These are phyloP conservation scores for Trichoderma harzianum DNA, from an alignment of 2,329 filamentous ascomycete species.

Conservation along the genomic window DNA sequence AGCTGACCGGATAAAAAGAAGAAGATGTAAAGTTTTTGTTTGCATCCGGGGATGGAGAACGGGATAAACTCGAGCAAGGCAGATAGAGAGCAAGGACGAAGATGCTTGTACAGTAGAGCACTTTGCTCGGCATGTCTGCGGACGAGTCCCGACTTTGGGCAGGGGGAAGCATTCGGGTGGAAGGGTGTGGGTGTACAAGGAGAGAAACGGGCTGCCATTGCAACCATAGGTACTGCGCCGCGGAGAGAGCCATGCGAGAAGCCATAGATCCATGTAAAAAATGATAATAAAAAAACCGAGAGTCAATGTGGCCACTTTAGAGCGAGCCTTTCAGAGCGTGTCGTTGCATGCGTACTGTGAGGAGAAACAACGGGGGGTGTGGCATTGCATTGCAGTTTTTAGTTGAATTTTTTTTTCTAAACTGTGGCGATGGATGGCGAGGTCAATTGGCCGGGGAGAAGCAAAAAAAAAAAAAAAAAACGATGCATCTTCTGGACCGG, in stretches of 20 bases:
- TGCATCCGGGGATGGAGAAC: too few relatives aligned
- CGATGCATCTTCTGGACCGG: not conserved
- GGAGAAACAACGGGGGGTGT: not conserved
- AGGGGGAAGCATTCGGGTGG: not conserved
- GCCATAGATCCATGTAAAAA: not conserved
- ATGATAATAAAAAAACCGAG: not conserved
- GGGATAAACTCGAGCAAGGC: not conserved
- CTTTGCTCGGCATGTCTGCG: not conserved
- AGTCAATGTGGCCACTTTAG: not conserved
- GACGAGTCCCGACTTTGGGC: not conserved
- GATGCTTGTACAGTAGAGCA: not conserved
- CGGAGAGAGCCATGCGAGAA: not conserved
- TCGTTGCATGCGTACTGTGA: slow-evolving; percentile 1
- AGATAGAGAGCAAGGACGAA: not conserved
- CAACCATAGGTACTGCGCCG: not conserved
- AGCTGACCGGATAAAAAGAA: not conserved
- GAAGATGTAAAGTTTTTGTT: not conserved
- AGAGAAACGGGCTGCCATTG: not conserved
- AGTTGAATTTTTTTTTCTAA: not conserved
- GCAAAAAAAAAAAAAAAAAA: not conserved
- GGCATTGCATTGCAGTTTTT: not conserved
- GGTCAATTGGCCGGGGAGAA: not conserved
- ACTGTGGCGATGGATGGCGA: not conserved
- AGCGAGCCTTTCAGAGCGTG: not conserved
- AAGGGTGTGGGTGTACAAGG: not conserved